Evolutionary conservation across 2,329 filamentous ascomycete genomes (phyloP).

Genomic region (Trichoderma semiorbis): DNA sequence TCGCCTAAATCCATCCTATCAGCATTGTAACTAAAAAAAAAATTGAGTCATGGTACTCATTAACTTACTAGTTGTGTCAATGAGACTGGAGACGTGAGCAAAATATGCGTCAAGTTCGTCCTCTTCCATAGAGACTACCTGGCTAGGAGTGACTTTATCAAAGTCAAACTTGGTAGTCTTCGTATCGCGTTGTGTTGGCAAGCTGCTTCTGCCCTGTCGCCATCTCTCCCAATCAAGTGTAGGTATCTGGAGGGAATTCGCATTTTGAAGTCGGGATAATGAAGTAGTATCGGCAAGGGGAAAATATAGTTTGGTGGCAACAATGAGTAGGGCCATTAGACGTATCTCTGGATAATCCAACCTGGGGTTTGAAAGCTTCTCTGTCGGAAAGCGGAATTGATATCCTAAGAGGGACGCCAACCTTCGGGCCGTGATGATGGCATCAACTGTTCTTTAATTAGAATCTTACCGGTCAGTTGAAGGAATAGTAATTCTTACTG

Average conservation of each 20-base stretch:
- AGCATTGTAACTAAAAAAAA: not conserved
- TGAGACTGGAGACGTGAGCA: slow-evolving; percentile 35
- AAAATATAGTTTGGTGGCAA: slow-evolving; percentile 75
- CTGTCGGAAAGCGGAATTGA: slow-evolving; percentile 48
- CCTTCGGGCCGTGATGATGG: slow-evolving; percentile 35
- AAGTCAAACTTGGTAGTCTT: slow-evolving; percentile 34
- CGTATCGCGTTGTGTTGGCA: slow-evolving; percentile 19
- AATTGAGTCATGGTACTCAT: not conserved
- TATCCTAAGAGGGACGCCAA: slow-evolving; percentile 52
- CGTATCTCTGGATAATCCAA: slow-evolving; percentile 71
- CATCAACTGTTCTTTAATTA: slow-evolving; percentile 53
- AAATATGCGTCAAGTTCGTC: slow-evolving; percentile 65
- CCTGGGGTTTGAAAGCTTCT: slow-evolving; percentile 42
- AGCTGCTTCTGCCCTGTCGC: slow-evolving; percentile 47
- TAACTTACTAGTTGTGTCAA: slow-evolving; percentile 32
- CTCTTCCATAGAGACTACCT: slow-evolving; percentile 60
- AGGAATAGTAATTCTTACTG: slow-evolving; percentile 42
- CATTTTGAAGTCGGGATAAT: slow-evolving; percentile 35
- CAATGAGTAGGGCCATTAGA: slow-evolving; percentile 65
- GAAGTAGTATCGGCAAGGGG: slow-evolving; percentile 58
- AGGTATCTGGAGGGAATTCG: slow-evolving; percentile 19
- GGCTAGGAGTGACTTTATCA: slow-evolving; percentile 54
- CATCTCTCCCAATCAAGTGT: slow-evolving; percentile 70
- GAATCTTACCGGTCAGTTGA: not conserved
- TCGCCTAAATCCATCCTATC: slow-evolving; percentile 22